These are phyloP conservation scores for Cardamine occulta DNA, from an alignment of 345 rosid species.

Conservation along the genomic window DNA sequence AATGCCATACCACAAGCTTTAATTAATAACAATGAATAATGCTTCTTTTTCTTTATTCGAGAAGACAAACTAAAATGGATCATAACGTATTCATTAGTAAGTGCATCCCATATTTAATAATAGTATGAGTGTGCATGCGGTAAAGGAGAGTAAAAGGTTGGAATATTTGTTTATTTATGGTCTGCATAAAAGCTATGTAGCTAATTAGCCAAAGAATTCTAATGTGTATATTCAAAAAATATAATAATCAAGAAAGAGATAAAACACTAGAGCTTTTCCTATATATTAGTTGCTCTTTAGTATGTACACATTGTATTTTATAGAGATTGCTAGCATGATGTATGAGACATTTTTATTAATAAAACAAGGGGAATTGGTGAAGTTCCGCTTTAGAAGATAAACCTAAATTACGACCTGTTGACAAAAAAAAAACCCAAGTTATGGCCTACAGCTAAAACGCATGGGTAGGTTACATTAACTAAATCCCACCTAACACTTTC, in stretches of 20 bases:
- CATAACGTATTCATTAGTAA: constrained; percentile 28
- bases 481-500: constrained; percentile 38
- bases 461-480: constrained; percentile 31
- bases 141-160: constrained; percentile 18
- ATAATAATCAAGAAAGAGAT: constrained; percentile 14
- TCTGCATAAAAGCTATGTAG: constrained; percentile 30
- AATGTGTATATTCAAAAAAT: no score
- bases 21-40: constrained; percentile 10
- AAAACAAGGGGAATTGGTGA: neutral
- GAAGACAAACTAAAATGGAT: constrained; percentile 33
- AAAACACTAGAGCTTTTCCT: neutral
- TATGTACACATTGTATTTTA: neutral
- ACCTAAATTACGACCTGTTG: neutral
- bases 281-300: constrained; percentile 6
- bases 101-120: constrained; percentile 18
- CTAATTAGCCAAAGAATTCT: neutral
- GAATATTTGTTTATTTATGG: constrained; percentile 9
- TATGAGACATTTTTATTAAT: neutral
- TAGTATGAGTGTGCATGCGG: constrained; percentile 30
- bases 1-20: constrained; percentile 29
- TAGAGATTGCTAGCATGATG: constrained; percentile 19
- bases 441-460: constrained; percentile 32
- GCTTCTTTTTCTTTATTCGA: constrained; percentile 29
- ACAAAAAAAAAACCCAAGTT: neutral
- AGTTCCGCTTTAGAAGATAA: constrained; percentile 5